These are phyloP conservation scores for Fistulina hepatica DNA, from an alignment of 1,284 basidiomycete genomes.

Conservation along the genomic window DNA sequence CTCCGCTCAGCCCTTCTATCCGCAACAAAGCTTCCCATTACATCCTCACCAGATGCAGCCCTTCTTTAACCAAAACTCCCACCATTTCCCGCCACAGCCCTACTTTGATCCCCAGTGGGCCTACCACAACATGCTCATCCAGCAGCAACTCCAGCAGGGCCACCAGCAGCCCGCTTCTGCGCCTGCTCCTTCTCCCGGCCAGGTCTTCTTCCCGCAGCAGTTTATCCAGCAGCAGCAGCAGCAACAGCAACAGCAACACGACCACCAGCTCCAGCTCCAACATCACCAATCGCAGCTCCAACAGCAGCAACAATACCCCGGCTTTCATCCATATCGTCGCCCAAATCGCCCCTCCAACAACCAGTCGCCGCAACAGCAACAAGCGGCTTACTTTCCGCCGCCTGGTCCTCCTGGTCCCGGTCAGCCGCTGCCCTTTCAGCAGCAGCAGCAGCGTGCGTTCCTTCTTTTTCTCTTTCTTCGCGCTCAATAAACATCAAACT, in stretches of 20 bases:
- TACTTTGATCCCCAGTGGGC: conserved; percentile 77
- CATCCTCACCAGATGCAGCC: conserved; percentile 45
- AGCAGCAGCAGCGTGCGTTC: too few species aligned
- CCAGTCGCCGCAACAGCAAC: conserved; percentile 22
- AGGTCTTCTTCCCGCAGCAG: conserved; percentile 21
- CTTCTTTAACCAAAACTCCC: conserved; percentile 13
- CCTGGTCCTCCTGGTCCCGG: conserved; percentile 1
- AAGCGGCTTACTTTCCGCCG: conserved; percentile 39
- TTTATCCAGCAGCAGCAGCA: conserved; percentile 24
- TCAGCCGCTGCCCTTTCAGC: too few species aligned
- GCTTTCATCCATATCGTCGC: conserved; percentile 75
- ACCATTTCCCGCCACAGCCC: conserved; percentile 33
- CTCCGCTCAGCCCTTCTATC: conserved; percentile 56
- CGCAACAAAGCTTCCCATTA: conserved; percentile 50
- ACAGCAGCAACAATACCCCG: conserved; percentile 33
- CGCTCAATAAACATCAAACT: too few species aligned
- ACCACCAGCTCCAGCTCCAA: conserved; percentile 60
- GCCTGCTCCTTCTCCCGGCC: neutral
- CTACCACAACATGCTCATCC: conserved; percentile 77
- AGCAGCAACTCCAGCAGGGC: conserved; percentile 27
- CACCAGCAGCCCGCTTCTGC: conserved; percentile 26
- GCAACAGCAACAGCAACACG: conserved; percentile 24
- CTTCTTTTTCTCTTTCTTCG: too few species aligned
- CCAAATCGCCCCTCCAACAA: conserved; percentile 40
- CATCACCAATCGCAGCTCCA: conserved; percentile 33